Evolutionary conservation across 129 eudicot genomes (phyloP).

Genomic region (Tagetes erecta): DNA sequence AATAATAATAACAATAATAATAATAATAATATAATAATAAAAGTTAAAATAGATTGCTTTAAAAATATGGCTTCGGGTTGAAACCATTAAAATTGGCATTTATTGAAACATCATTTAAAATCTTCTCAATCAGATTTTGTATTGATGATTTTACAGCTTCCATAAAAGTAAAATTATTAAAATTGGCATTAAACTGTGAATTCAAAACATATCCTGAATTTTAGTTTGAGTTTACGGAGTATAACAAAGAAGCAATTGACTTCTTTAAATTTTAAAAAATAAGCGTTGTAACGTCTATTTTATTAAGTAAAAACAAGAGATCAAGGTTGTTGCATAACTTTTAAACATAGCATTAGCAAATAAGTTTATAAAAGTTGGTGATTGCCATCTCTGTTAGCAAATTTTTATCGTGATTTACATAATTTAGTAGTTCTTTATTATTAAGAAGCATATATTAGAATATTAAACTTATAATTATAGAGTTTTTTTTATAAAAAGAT

Average conservation of each 20-base stretch:
- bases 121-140: conserved; percentile 20
- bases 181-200: conserved; percentile 15
- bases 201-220: conserved; percentile 2
- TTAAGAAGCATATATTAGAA: not conserved
- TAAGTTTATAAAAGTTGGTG: not conserved
- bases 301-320: not conserved
- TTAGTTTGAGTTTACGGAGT: too few species aligned
- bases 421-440: not conserved
- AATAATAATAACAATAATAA: too few species aligned
- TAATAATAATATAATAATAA: not conserved
- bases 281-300: not conserved
- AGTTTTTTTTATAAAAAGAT: too few species aligned
- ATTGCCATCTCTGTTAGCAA: not conserved
- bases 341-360: not conserved
- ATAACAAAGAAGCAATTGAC: not conserved
- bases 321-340: not conserved
- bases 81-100: not conserved
- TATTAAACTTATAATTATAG: not conserved
- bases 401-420: not conserved
- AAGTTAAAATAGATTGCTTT: not conserved
- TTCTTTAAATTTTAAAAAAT: not conserved
- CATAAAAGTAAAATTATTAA: not conserved
- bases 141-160: not conserved
- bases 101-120: not conserved
- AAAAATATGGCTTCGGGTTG: not conserved